A percentile compares a stretch with the other conserved stretches of the same genome.
Conservation (phyloP, 768 basidiomycete species). For the Hygrophoropsis aurantiaca region DNA sequence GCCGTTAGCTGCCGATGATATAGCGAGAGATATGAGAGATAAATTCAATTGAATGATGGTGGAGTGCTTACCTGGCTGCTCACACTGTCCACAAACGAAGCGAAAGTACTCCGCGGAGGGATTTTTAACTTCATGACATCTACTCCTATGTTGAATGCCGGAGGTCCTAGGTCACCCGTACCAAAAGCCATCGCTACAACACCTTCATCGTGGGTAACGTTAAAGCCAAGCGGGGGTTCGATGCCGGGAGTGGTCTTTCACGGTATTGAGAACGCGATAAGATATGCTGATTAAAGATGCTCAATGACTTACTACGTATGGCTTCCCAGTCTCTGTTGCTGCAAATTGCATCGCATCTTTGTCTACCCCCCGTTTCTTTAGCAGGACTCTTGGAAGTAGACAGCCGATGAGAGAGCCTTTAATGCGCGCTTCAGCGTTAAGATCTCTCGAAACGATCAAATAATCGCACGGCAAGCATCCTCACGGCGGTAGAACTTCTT, state of each 20-base stretch:
- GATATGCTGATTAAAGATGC: constrained; percentile 1
- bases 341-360: constrained; percentile 49
- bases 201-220: constrained; percentile 79
- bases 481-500: constrained; percentile 66
- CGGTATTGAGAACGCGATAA: constrained; percentile 5
- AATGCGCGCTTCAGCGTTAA: background rate
- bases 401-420: constrained; percentile 76
- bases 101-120: constrained; percentile 56
- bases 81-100: constrained; percentile 62
- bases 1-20: constrained; percentile 37
- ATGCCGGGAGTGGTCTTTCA: constrained; percentile 43
- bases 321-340: constrained; percentile 67
- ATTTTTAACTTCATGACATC: constrained; percentile 80
- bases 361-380: constrained; percentile 56
- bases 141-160: constrained; percentile 60
- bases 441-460: background rate
- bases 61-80: constrained; percentile 55
- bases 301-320: constrained; percentile 60
- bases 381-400: constrained; percentile 66
- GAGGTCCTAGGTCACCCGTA: constrained; percentile 50
- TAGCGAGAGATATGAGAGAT: constrained; percentile 8
- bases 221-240: constrained; percentile 67
- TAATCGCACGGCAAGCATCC: constrained; percentile 69
- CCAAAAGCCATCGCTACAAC: constrained; percentile 66
- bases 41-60: background rate